Base-by-base conservation (phyloP, 768 basidiomycete genomes). In the Collybia sp. region DNA sequence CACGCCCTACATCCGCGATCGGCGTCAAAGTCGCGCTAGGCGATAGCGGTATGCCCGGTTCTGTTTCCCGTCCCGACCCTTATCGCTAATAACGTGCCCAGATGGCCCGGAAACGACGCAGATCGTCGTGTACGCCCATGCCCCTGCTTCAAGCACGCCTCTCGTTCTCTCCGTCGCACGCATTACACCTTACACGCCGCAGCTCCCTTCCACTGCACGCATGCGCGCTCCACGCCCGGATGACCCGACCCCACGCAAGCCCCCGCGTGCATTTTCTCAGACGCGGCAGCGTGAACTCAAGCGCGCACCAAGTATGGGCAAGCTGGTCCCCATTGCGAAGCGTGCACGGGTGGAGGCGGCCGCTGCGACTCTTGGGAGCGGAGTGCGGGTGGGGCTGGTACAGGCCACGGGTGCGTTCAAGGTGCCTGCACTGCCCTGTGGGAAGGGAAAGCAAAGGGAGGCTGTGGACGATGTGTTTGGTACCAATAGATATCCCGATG, bases 161-260 rank as follows among this genome's bases (percentile, higher is more conserved):
- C 58, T 85, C 16, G 64, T 68, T 25, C 66, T 86, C 40, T 55
- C 68, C 13, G 85, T 85, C 6, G 83, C 79, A 0, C 77, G 82
- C 34, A 72, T 87, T 48, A 68, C 72, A 8, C 66, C 72, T 59
- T 67, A 34, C 58, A 75, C 54, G 57, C 61, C 12, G 67, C 73
- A 39, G 15, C 55, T 53, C 16, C 69, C 67, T 1, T 51, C 60
- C 30, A 55, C 62, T 12, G 60, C 71, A 9, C 56, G 54, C 1
- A 49, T 57, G 5, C 68, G 76, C 5, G 58, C 68, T 0, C 83
- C 83, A 3, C 71, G 88, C 31, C 88, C 88, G 0, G 88, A 90
- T 50, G 88, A 90, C 49, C 88, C 86, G 0, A 87, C 82, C 5
- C 88, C 88, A 6, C 83, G 88, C 13, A 70, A 73, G 20, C 85